Base-by-base conservation (phyloP, 2,329 filamentous ascomycete species). In the Didymella sp. region DNA sequence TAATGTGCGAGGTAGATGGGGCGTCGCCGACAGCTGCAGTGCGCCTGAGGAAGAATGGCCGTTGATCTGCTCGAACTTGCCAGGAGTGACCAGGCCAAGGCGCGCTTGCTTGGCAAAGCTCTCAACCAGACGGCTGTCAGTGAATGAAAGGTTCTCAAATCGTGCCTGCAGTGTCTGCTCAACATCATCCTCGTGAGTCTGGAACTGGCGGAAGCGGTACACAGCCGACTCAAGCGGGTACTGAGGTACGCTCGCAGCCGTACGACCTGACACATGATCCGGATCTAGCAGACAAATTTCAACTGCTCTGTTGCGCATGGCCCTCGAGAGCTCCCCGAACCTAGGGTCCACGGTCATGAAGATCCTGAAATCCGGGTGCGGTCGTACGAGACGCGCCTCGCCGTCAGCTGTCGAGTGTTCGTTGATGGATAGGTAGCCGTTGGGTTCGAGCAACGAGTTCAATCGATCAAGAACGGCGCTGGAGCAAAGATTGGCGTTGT, bases 401-500 rank as follows among this genome's bases (percentile, higher is more conserved):
- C 94, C 94, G 69, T 94, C 87, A 9, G 87, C 85, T 12, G 87
- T 90, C 54, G 91, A 92, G 73, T 98, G 93, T 74, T 99, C 95
- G 68, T 97, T 98, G 73, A 99, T 89, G 67, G 91, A 92, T 21
- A 99, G 80, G 60, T 87, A 88, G 1, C 95, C 95, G 69, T 93
- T 89, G 0, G 92, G 93, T 73, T 99, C 95, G 7, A 98, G 88
- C 8, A 99, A 80, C 0, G 95, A 98, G 74, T 99, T 99, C 48
- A 99, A 80, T 60, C 96, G 86, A 76, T 99, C 95, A 9, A 99
- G 84, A 1, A 99, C 95, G 6, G 94, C 96, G 22, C 94, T 89
- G 69, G 90, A 97, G 79, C 96, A 99, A 55, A 99, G 84, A 70
- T 99, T 99, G 58, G 96, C 95, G 76, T 99, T 97, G 76, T 99